Evolutionary conservation across 768 basidiomycete species (phyloP).

Genomic region (Kwoniella bestiolae): DNA sequence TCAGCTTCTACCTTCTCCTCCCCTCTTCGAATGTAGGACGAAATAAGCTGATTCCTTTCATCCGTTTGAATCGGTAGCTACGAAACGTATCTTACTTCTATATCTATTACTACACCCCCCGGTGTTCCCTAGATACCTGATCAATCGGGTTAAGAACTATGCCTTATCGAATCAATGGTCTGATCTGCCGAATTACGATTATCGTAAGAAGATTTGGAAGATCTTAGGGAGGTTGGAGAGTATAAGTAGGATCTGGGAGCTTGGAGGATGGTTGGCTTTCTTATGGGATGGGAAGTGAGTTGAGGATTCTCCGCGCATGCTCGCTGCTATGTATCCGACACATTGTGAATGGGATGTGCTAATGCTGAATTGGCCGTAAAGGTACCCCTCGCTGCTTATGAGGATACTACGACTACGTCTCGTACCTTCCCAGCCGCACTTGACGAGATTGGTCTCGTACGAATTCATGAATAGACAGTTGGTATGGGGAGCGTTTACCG

Average conservation of each 20-base stretch:
- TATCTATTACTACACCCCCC: conserved; percentile 70
- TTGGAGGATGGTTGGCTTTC: conserved; percentile 81
- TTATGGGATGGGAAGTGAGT: conserved; percentile 82
- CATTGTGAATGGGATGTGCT: too few species aligned
- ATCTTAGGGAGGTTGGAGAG: conserved; percentile 71
- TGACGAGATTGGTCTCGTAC: conserved; percentile 86
- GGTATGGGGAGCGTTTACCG: conserved; percentile 99
- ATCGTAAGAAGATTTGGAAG: conserved; percentile 74
- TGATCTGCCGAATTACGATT: conserved; percentile 80
- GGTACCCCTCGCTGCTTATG: conserved; percentile 83
- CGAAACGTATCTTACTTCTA: conserved; percentile 65
- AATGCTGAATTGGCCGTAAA: too few species aligned
- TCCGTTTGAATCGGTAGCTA: conserved; percentile 62
- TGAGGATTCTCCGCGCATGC: too few species aligned
- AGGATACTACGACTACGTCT: conserved; percentile 75
- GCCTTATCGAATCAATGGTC: conserved; percentile 88
- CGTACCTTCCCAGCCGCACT: conserved; percentile 69
- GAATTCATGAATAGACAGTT: conserved; percentile 99
- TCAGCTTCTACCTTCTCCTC: neutral
- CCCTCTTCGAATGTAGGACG: neutral
- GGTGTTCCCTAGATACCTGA: conserved; percentile 75
- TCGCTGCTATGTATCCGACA: too few species aligned
- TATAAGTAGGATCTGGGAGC: conserved; percentile 65
- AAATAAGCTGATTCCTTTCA: conserved; percentile 52
- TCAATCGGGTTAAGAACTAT: conserved; percentile 71